These are phyloP conservation scores for Paxillus involutus DNA, from an alignment of 768 basidiomycete genomes.

Conservation along the genomic window DNA sequence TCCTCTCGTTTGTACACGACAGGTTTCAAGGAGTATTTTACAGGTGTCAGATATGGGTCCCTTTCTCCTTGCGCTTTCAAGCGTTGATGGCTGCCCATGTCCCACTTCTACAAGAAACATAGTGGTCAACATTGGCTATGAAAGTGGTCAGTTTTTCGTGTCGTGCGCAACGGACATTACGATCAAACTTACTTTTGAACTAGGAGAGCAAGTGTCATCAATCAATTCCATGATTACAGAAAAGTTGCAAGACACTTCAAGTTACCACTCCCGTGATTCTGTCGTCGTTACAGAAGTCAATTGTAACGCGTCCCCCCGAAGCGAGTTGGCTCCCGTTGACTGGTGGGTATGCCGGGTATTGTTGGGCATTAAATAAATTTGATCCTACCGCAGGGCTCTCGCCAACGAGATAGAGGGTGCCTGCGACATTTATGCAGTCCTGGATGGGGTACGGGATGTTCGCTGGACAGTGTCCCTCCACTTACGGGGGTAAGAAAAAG, in stretches of 20 bases:
- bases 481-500: background rate
- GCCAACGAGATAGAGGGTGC: background rate
- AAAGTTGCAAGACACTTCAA: background rate
- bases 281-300: background rate
- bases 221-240: background rate
- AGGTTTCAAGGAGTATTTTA: background rate
- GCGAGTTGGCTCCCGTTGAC: background rate
- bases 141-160: too few species aligned
- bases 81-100: too few species aligned
- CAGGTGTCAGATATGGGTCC: background rate
- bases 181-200: too few species aligned
- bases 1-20: too few species aligned
- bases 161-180: too few species aligned
- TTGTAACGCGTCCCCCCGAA: background rate
- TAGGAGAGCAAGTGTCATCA: too few species aligned
- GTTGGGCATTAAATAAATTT: background rate
- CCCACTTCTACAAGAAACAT: too few species aligned
- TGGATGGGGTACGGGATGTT: background rate
- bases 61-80: too few species aligned
- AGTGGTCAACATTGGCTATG: too few species aligned
- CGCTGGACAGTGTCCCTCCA: background rate
- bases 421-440: background rate
- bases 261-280: background rate
- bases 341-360: background rate
- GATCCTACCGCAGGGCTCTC: background rate